These are phyloP conservation scores for Arabidopsis thaliana DNA, from an alignment of 345 rosid genomes.

Conservation along the genomic window TAIR10.1 NC_003076.8:24350001-24350500, in stretches of 20 bases:
- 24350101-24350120: not conserved
- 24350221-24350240: not conserved
- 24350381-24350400: not conserved
- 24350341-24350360: not conserved
- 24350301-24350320: not conserved
- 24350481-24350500: not conserved
- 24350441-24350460: not conserved
- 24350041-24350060: constrained; percentile 6
- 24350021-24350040: constrained; percentile 3
- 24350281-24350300: not conserved
- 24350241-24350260: not conserved
- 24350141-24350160: not conserved
- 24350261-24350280: constrained; percentile 27
- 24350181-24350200: constrained; percentile 17
- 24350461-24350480: constrained; percentile 1
- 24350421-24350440: constrained; percentile 6
- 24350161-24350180: not conserved
- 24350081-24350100: constrained; percentile 7
- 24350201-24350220: not conserved
- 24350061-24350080: constrained; percentile 2
- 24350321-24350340: not conserved
- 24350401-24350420: not conserved
- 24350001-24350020: constrained; percentile 9
- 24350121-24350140: not conserved
- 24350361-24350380: not conserved